Evolutionary conservation across 352 stramenopile species (phyloP).

Genomic region (Saprolegnia diclina): DNA sequence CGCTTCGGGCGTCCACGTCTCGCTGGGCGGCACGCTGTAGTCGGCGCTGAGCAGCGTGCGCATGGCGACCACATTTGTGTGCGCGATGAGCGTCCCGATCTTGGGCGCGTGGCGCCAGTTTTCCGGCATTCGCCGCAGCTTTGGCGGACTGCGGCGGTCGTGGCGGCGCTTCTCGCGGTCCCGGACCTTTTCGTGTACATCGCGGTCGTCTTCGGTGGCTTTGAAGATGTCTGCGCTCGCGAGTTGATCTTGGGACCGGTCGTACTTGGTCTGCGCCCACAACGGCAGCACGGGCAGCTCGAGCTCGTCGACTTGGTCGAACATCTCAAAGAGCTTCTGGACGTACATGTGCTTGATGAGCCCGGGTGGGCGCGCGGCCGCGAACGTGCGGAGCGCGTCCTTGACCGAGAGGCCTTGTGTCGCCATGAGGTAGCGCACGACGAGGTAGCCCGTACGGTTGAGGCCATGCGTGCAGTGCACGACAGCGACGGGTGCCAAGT

Average conservation of each 20-base stretch:
- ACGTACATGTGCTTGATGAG: conserved; percentile 28
- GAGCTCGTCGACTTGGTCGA: conserved; percentile 5
- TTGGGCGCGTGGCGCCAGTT: conserved; percentile 6
- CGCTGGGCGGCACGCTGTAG: background rate
- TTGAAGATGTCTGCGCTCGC: conserved; percentile 6
- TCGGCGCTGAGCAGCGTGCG: conserved; percentile 14
- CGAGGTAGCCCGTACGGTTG: conserved; percentile 24
- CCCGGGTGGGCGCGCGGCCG: conserved; percentile 8
- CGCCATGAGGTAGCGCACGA: conserved; percentile 23
- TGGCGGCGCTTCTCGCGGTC: background rate
- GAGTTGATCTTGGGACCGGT: conserved; percentile 17
- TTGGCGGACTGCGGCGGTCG: background rate
- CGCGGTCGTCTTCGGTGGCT: background rate
- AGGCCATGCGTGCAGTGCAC: conserved; percentile 27
- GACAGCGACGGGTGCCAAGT: conserved; percentile 12
- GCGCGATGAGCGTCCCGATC: background rate
- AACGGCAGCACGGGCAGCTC: conserved; percentile 7
- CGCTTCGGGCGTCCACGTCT: conserved; percentile 5
- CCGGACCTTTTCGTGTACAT: background rate
- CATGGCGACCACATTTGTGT: conserved; percentile 14
- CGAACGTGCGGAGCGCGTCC: conserved; percentile 10
- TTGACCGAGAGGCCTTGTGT: conserved; percentile 12
- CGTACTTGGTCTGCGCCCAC: conserved; percentile 25
- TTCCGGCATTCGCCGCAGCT: background rate
- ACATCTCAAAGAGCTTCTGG: conserved; percentile 21